These are phyloP conservation scores for Euryodendron excelsum DNA, from an alignment of 148 eudicot species.

Conservation along the genomic window DNA sequence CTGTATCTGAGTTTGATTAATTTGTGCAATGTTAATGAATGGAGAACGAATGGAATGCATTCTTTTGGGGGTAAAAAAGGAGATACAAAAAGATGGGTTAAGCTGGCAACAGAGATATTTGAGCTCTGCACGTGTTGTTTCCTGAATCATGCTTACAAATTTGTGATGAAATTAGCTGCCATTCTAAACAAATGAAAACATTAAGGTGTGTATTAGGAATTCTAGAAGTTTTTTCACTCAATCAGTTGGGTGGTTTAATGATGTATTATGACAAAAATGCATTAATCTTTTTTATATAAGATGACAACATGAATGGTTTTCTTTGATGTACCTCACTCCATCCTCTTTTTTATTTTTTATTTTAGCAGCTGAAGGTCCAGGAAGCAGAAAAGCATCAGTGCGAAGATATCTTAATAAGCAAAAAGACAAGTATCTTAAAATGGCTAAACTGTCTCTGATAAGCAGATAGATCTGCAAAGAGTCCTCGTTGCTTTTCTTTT, in stretches of 20 bases:
- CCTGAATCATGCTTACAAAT: too few species aligned
- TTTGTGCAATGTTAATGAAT: too few species aligned
- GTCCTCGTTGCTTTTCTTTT: neutral
- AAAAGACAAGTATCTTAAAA: conserved; percentile 70
- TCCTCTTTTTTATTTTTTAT: neutral
- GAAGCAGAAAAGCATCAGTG: conserved; percentile 57
- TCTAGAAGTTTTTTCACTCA: too few species aligned
- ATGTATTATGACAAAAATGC: neutral
- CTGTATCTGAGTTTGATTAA: too few species aligned
- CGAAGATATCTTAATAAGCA: conserved; percentile 60
- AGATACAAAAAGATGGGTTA: too few species aligned
- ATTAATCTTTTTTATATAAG: neutral
- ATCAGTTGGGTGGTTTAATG: neutral
- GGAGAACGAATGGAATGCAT: too few species aligned
- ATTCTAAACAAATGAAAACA: too few species aligned
- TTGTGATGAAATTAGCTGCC: too few species aligned
- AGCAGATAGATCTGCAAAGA: neutral
- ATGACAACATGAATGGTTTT: neutral
- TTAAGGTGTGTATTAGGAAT: too few species aligned
- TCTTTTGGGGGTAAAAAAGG: too few species aligned
- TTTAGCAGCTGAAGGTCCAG: conserved; percentile 59
- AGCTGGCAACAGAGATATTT: too few species aligned
- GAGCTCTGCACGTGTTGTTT: too few species aligned
- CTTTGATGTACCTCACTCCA: neutral
- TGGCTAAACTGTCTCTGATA: conserved; percentile 3